Base-by-base conservation (phyloP, 2,329 filamentous ascomycete genomes). In the Rhynchosporium graminicola region DNA sequence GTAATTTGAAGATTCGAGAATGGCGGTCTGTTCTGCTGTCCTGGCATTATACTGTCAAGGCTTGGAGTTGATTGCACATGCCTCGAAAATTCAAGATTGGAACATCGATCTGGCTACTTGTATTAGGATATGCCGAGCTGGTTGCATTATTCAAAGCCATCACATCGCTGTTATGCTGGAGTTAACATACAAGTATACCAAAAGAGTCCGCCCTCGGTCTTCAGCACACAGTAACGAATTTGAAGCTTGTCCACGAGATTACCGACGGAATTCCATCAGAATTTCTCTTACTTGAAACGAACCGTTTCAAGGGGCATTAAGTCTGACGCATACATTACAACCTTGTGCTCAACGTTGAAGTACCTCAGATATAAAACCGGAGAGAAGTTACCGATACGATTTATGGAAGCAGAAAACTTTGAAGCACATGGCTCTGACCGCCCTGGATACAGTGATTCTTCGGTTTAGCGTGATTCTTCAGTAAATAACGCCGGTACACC, bases 91-190 rank as follows among this genome's bases (percentile, higher is more conserved):
- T 38, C 80, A 88, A 70, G 78, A 79, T 38, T 90, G 87, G 87
- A 77, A 78, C 46, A 79, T 87, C 62, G 74, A 83, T 66, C 82
- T 82, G 68, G 71, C 72, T 13, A 76, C 79, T 33, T 77, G 85
- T 2, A 75, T 85, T 52, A 79, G 83, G 70, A 86, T 90, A 66
- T 90, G 87, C 88, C 82, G 86, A 2, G 84, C 80, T 0, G 87
- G 88, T 7, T 90, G 87, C 74, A 90, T 91, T 73, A 90, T 91
- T 70, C 83, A 87, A 69, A 82, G 84, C 0, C 87, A 89, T 66
- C 80, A 84, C 67, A 87, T 91, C 63, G 81, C 82, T 3, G 81
- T 87, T 57, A 73, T 90, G 36, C 77, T 90, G 2, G 77, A 79
- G 5, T 73, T 75, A 0, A 76, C 83, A 54, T 81, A 20, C 20